Conservation (phyloP, 176 grass and related monocot genomes). For the Typha latifolia region DNA sequence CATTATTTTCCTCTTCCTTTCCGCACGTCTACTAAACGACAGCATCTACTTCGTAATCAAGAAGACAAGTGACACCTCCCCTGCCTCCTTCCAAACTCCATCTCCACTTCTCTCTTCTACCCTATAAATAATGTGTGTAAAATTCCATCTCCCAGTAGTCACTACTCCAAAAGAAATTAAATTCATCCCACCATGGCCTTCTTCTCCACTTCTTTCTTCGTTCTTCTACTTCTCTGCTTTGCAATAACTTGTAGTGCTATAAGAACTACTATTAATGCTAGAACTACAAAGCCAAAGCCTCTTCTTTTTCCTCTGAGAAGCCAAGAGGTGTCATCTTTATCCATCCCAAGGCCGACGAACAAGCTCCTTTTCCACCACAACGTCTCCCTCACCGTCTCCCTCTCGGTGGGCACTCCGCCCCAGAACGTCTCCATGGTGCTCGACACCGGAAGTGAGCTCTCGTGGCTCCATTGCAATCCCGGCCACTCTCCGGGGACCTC, state of each 20-base stretch:
- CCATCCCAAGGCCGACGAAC: slow-evolving; percentile 45
- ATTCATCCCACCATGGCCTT: slow-evolving; percentile 15
- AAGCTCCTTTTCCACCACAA: slow-evolving; percentile 98
- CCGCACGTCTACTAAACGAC: slow-evolving; percentile 29
- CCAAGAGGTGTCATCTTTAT: slow-evolving; percentile 38
- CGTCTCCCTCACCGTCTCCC: slow-evolving; percentile 73
- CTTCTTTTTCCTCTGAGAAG: slow-evolving; percentile 42
- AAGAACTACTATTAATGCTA: not conserved
- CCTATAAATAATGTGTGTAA: not conserved
- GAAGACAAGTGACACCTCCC: too few relatives aligned
- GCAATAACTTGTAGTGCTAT: not conserved
- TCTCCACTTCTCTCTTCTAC: not conserved
- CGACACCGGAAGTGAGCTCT: slow-evolving; percentile 96
- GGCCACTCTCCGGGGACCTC: not conserved
- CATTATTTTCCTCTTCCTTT: not conserved
- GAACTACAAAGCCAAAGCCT: slow-evolving; percentile 2
- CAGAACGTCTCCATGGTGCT: slow-evolving; percentile 90
- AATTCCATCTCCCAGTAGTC: not conserved
- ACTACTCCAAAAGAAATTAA: slow-evolving; percentile 12
- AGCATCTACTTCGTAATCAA: not conserved
- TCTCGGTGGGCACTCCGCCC: slow-evolving; percentile 67
- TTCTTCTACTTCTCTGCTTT: not conserved
- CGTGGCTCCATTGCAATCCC: slow-evolving; percentile 60
- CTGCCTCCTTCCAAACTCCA: too few relatives aligned
- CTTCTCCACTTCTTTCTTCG: slow-evolving; percentile 11